phyloP scores from a whole-genome alignment of 2,329 filamentous ascomycete species.

The Cladophialophora yegresii region DNA sequence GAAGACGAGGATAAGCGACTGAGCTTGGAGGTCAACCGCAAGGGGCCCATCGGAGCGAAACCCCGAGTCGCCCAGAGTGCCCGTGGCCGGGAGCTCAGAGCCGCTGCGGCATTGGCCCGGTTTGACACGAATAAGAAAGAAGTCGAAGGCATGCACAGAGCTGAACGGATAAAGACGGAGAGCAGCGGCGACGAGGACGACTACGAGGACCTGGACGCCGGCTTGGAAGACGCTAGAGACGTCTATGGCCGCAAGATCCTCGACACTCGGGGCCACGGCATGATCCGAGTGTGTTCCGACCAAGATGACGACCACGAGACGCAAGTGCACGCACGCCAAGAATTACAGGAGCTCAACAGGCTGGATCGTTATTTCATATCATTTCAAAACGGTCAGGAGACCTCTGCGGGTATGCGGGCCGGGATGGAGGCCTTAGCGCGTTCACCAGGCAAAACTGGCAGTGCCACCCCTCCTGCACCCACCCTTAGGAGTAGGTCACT shows the following conservation, averaged over 20 bases:
- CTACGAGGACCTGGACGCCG: slow-evolving; percentile 41
- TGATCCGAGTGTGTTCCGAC: slow-evolving; percentile 69
- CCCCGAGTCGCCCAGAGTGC: slow-evolving; percentile 74
- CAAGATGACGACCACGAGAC: slow-evolving; percentile 67
- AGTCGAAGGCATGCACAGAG: slow-evolving; percentile 24
- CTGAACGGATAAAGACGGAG: slow-evolving; percentile 41
- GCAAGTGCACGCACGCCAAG: slow-evolving; percentile 60
- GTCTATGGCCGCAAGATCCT: slow-evolving; percentile 65
- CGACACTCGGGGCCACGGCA: slow-evolving; percentile 65
- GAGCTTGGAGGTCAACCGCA: slow-evolving; percentile 65
- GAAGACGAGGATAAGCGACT: slow-evolving; percentile 67
- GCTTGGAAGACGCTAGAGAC: slow-evolving; percentile 61
- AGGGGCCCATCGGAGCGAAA: slow-evolving; percentile 59
- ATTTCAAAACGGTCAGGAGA: slow-evolving; percentile 14
- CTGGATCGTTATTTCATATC: slow-evolving; percentile 40
- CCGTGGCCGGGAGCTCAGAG: slow-evolving; percentile 72
- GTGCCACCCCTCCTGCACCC: neutral
- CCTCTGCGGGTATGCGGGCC: slow-evolving; percentile 1
- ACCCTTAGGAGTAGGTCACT: neutral
- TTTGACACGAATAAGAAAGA: slow-evolving; percentile 58
- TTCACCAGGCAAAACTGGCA: neutral
- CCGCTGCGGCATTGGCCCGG: slow-evolving; percentile 73
- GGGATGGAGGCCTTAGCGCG: neutral
- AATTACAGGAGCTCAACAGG: slow-evolving; percentile 67
- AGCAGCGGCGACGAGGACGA: slow-evolving; percentile 43